Conservation (phyloP, 164 flowering plant species). For the Sextonia rubra region DNA sequence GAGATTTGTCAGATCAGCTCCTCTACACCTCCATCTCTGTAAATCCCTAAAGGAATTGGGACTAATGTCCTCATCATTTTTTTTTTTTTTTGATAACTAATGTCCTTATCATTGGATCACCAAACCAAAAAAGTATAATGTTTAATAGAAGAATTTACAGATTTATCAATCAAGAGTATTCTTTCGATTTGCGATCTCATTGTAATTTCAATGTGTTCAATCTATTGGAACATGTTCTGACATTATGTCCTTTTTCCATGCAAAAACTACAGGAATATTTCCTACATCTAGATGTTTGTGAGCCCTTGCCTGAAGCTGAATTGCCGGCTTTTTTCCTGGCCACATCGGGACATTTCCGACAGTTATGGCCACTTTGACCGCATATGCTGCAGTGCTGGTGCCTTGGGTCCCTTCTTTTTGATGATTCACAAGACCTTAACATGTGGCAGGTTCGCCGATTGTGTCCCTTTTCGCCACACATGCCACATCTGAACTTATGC, state of each 20-base stretch:
- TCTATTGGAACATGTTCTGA: conserved; percentile 46
- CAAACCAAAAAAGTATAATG: too few species aligned
- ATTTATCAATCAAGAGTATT: background rate
- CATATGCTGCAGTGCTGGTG: conserved; percentile 36
- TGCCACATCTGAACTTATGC: conserved; percentile 44
- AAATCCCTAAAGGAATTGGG: too few species aligned
- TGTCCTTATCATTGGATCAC: too few species aligned
- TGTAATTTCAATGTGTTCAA: background rate
- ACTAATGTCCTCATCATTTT: too few species aligned
- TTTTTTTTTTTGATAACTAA: too few species aligned
- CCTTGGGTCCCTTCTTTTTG: conserved; percentile 10
- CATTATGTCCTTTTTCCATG: conserved; percentile 44
- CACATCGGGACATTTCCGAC: conserved; percentile 42
- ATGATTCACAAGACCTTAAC: conserved; percentile 22
- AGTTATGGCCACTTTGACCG: conserved; percentile 42
- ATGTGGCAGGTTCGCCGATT: conserved; percentile 66
- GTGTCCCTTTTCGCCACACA: conserved; percentile 82
- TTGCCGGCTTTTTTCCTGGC: conserved; percentile 2
- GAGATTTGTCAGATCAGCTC: too few species aligned
- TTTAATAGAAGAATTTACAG: too few species aligned
- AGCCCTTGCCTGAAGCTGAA: background rate
- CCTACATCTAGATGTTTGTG: conserved; percentile 4
- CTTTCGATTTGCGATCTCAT: background rate
- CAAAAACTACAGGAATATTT: conserved; percentile 36
- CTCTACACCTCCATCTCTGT: too few species aligned